Evolutionary conservation across 805 yeast genomes (phyloP), one percentile per base, ranked within the genome.

Genomic region (Pichia ethanolica): DNA sequence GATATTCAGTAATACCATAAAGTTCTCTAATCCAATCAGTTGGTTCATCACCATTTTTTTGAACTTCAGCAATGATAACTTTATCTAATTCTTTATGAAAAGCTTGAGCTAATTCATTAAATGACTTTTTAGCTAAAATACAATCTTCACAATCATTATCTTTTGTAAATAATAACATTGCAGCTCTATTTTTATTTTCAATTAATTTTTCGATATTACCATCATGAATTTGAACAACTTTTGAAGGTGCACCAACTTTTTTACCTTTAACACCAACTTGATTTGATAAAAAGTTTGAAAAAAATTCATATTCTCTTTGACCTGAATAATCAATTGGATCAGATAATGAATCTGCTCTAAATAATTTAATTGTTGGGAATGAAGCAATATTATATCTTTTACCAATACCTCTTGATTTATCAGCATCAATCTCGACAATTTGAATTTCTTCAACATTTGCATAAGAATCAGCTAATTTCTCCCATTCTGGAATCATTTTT

Each of bases 361-460:
- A 77, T 53, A 83, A 65, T 55, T 73, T 72, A 47, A 87, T 61
- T 38, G 82, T 77, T 5, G 96, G 96, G 59, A 71, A 86, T 12
- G 86, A 86, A 36, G 77, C 68, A 39, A 79, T 64, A n/a, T 72
- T 71, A 62, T 72, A 81, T 57, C 73, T 70, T 49, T 70, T 71
- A 30, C 77, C 71, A 64, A 78, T 68, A 51, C 71, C 69, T 44
- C 73, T 72, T 53, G 83, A 74, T 60, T 71, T 57, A 51, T 83
- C 88, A 1, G 83, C 88, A 61, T 83, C 80, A 44, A 82, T 72
- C 56, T 79, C 77, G 13, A 75, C 66, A 42, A 64, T 58, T 49
- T 64, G 67, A 28, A 64, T 44, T 28, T 56, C 57, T 0, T 55
- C 58, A 25, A 52, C 48, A 34, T 45, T 53, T 1, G 48, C 54